Evolutionary conservation across 2,329 filamentous ascomycete species (phyloP), one percentile per base, ranked within the genome.

Genomic region (Polychaeton citri): DNA sequence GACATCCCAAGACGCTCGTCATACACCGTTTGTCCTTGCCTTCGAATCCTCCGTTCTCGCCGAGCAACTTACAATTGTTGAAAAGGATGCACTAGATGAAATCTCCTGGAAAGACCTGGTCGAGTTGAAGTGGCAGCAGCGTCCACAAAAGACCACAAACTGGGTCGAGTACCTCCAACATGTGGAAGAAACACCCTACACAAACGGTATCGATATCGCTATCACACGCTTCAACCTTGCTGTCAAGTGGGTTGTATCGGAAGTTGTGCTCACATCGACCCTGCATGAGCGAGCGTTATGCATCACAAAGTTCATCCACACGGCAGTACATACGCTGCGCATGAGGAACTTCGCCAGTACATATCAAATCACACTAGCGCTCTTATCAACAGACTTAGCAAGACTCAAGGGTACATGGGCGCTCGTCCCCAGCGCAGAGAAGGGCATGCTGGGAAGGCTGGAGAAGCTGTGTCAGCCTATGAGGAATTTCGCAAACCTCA

Each of bases 31-130:
- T 55, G 78, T 86, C 38, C 65, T 90, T 17, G 81, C 81, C 0
- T 87, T 86, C 47, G 81, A 86, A 49, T 85, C 83, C 5, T 76
- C 84, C 46, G 65, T 79, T 3, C 67, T 90, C 18, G 83, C 83
- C 2, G 79, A 87, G 55, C 83, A 90, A 48, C 83, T 90, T 46
- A 88, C 82, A 0, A 68, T 90, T 21, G 83, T 90, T 32, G 83
- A 90, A 52, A 87, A 88, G 55, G 83, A 88, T 52, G 83, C 82
- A 1, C 65, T 90, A 16, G 82, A 85, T 46, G 83, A 88, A 55
- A 81, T 90, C 43, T 82, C 88, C 59, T 90, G 83, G 83, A 85
- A 81, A 53, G 83, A 90, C 47, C 66, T 90, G 9, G 82, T 88
- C 37, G 81, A 86, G 37, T 79, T 90, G 66, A 74, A 74, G 34